Evolutionary conservation across 2,329 filamentous ascomycete species (phyloP).

Genomic region (Diaporthe sp.): DNA sequence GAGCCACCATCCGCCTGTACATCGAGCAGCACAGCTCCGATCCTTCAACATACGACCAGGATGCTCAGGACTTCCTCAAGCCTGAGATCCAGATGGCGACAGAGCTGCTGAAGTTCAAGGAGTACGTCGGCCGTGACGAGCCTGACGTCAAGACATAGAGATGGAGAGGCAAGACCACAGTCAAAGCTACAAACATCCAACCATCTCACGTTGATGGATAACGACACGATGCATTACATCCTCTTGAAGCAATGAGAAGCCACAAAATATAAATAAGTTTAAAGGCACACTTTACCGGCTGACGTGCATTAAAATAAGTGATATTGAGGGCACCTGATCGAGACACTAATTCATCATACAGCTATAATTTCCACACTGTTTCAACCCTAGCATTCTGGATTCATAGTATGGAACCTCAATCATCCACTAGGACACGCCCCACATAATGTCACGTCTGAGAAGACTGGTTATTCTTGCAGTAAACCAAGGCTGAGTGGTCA

Average conservation of each 20-base stretch:
- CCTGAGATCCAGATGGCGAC: constrained; percentile 90
- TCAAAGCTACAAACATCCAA: constrained; percentile 17
- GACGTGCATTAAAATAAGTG: background rate
- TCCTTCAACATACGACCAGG: constrained; percentile 80
- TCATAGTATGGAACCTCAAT: too few relatives aligned
- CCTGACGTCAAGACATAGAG: constrained; percentile 94
- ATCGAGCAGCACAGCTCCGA: constrained; percentile 96
- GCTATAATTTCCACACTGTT: background rate
- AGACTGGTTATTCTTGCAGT: background rate
- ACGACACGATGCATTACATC: background rate
- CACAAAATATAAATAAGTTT: background rate
- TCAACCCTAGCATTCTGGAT: background rate
- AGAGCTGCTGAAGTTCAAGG: constrained; percentile 90
- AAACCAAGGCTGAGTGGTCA: background rate
- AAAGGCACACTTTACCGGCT: background rate
- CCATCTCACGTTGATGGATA: constrained; percentile 14
- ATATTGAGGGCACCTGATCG: background rate
- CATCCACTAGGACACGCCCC: too few relatives aligned
- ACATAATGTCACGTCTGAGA: background rate
- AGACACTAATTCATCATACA: background rate
- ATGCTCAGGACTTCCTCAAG: constrained; percentile 94
- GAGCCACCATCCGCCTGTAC: constrained; percentile 96
- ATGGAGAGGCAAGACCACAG: background rate
- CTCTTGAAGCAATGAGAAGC: background rate
- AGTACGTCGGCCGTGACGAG: constrained; percentile 91